Evolutionary conservation across 2,329 filamentous ascomycete genomes (phyloP).

Genomic region (Colletotrichum simmondsii): DNA sequence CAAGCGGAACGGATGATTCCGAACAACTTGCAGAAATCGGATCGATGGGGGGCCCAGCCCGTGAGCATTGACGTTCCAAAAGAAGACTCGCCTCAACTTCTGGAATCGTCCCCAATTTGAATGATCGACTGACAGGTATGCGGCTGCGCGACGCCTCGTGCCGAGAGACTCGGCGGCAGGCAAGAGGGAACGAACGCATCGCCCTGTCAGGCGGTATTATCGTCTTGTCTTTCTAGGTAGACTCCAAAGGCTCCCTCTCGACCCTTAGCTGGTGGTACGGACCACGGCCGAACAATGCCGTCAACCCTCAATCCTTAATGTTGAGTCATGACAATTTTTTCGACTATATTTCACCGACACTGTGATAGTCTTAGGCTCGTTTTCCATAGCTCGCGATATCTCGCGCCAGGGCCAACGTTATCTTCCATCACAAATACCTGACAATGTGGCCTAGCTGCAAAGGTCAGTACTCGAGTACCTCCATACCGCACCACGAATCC

Average conservation of each 20-base stretch:
- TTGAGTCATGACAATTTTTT: neutral
- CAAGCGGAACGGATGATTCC: neutral
- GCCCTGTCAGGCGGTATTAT: neutral
- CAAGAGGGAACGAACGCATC: neutral
- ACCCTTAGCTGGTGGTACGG: neutral
- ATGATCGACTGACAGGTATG: neutral
- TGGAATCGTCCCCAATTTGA: constrained; percentile 13
- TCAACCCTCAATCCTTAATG: neutral
- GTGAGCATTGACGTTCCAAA: neutral
- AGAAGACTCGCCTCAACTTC: neutral
- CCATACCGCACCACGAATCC: too few relatives aligned
- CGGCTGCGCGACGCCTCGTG: neutral
- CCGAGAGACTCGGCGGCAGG: neutral
- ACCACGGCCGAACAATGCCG: neutral
- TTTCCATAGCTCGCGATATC: too few relatives aligned
- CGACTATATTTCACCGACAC: neutral
- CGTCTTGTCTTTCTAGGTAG: neutral
- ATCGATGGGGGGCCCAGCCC: neutral
- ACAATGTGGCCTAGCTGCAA: too few relatives aligned
- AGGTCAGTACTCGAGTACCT: too few relatives aligned
- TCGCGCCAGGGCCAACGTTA: too few relatives aligned
- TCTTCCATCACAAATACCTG: too few relatives aligned
- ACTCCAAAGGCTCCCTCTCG: neutral
- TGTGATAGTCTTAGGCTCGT: neutral
- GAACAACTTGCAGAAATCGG: neutral